Conservation (phyloP, 2,329 filamentous ascomycete genomes). For the Cladophialophora immunda region DNA sequence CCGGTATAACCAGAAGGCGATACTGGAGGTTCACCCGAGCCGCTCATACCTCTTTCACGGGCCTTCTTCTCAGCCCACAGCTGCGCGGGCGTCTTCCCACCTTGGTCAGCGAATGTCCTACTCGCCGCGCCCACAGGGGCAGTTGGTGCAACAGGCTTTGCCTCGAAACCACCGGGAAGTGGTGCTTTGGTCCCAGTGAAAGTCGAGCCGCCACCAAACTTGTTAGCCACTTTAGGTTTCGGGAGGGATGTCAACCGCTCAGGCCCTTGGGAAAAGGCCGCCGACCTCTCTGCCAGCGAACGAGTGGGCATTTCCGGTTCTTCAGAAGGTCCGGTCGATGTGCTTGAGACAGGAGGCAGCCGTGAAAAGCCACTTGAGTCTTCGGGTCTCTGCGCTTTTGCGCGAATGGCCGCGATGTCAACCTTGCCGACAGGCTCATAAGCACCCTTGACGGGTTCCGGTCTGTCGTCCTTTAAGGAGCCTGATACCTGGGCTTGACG, state of each 20-base stretch:
- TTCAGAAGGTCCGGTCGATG: constrained; percentile 55
- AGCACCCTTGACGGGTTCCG: constrained; percentile 84
- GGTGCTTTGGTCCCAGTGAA: constrained; percentile 93
- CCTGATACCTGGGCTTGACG: constrained; percentile 72
- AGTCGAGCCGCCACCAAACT: constrained; percentile 74
- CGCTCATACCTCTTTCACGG: constrained; percentile 70
- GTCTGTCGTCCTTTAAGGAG: constrained; percentile 73
- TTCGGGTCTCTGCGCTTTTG: constrained; percentile 75
- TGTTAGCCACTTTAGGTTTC: constrained; percentile 94
- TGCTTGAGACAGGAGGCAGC: constrained; percentile 50
- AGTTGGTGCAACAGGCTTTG: constrained; percentile 67
- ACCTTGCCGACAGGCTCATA: constrained; percentile 97
- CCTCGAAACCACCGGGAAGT: constrained; percentile 72
- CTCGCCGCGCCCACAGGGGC: constrained; percentile 80
- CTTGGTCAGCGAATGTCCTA: constrained; percentile 91
- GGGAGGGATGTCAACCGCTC: constrained; percentile 87
- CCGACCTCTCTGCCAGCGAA: constrained; percentile 77
- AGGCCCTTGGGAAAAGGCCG: constrained; percentile 73
- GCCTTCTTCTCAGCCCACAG: constrained; percentile 98
- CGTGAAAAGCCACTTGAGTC: constrained; percentile 42
- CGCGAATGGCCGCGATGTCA: constrained; percentile 92
- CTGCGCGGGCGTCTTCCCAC: constrained; percentile 95
- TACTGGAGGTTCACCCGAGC: constrained; percentile 59
- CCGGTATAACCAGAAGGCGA: constrained; percentile 53
- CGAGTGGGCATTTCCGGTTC: constrained; percentile 62